These are phyloP conservation scores for Bjerkandera adusta DNA, from an alignment of 1,284 basidiomycete genomes.

Conservation along the genomic window DNA sequence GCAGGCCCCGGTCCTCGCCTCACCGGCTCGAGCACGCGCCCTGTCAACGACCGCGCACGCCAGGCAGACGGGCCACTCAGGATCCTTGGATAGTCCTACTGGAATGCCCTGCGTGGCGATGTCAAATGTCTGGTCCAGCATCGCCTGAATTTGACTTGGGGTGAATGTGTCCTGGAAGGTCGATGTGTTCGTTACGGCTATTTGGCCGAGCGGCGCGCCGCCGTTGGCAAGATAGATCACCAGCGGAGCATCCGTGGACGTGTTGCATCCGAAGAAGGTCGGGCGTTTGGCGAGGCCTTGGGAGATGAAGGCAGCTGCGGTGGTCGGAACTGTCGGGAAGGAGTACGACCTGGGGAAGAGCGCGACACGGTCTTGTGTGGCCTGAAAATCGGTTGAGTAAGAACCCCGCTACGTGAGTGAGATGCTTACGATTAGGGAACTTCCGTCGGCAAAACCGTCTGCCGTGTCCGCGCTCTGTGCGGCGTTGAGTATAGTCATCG, in stretches of 20 bases:
- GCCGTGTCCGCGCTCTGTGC: constrained; percentile 26
- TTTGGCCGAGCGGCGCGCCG: constrained; percentile 38
- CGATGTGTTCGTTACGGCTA: constrained; percentile 40
- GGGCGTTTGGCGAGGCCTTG: constrained; percentile 36
- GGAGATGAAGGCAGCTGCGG: constrained; percentile 29
- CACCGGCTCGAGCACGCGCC: constrained; percentile 28
- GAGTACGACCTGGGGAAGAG: constrained; percentile 37
- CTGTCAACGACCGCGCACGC: constrained; percentile 45
- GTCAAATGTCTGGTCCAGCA: constrained; percentile 40
- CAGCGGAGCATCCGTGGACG: constrained; percentile 24
- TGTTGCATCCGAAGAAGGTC: constrained; percentile 45
- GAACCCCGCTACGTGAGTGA: background rate
- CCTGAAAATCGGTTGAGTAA: too few relatives aligned
- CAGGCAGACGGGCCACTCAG: constrained; percentile 42
- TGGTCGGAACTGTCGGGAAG: constrained; percentile 40
- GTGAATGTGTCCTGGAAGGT: constrained; percentile 34
- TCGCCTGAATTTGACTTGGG: constrained; percentile 31
- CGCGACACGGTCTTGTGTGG: constrained; percentile 37
- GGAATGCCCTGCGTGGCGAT: constrained; percentile 41
- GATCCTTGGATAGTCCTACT: constrained; percentile 26
- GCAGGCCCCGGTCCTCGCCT: constrained; percentile 37
- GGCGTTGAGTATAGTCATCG: too few relatives aligned
- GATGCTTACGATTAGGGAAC: constrained; percentile 38
- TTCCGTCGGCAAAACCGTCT: constrained; percentile 38
- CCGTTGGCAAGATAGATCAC: constrained; percentile 37